Percentiles rank a stretch among this genome's conserved stretches.
Evolutionary conservation across 1,284 basidiomycete genomes (phyloP).

Genomic region (Porogramme epimiltina): DNA sequence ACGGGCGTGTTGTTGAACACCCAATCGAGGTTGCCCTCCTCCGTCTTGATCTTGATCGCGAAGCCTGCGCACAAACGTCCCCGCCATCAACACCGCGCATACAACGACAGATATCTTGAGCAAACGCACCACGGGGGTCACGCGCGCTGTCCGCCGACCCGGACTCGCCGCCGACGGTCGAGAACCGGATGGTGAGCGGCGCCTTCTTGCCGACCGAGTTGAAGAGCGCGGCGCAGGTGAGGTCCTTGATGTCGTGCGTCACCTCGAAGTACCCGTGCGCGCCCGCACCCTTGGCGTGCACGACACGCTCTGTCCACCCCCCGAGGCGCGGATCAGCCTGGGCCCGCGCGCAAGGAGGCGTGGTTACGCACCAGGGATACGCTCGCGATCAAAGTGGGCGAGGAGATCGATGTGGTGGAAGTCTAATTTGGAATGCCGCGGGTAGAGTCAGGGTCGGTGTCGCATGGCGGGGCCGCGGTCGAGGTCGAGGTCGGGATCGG

Average conservation of each 20-base stretch:
- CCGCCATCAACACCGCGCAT: not conserved
- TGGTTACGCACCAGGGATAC: slow-evolving; percentile 69
- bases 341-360: not conserved
- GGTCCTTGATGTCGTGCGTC: slow-evolving; percentile 81
- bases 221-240: slow-evolving; percentile 78
- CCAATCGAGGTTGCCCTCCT: slow-evolving; percentile 90
- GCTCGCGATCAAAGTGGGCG: slow-evolving; percentile 91
- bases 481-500: too few species aligned
- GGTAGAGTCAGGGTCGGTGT: too few species aligned
- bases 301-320: slow-evolving; percentile 40
- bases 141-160: slow-evolving; percentile 91
- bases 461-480: too few species aligned
- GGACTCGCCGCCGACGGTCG: slow-evolving; percentile 85
- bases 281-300: slow-evolving; percentile 86
- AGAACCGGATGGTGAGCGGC: slow-evolving; percentile 80
- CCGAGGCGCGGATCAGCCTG: not conserved
- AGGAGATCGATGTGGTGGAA: slow-evolving; percentile 89
- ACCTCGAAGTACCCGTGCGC: slow-evolving; percentile 93
- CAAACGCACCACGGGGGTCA: slow-evolving; percentile 78
- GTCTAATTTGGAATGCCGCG: too few species aligned
- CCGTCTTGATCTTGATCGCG: slow-evolving; percentile 87
- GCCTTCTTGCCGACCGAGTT: slow-evolving; percentile 70
- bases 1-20: slow-evolving; percentile 93
- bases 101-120: too few species aligned
- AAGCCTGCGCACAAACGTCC: slow-evolving; percentile 66